Evolutionary conservation across 2,329 filamentous ascomycete genomes (phyloP), one percentile per base, ranked within the genome.

Genomic region (Hypoxylon sp.): DNA sequence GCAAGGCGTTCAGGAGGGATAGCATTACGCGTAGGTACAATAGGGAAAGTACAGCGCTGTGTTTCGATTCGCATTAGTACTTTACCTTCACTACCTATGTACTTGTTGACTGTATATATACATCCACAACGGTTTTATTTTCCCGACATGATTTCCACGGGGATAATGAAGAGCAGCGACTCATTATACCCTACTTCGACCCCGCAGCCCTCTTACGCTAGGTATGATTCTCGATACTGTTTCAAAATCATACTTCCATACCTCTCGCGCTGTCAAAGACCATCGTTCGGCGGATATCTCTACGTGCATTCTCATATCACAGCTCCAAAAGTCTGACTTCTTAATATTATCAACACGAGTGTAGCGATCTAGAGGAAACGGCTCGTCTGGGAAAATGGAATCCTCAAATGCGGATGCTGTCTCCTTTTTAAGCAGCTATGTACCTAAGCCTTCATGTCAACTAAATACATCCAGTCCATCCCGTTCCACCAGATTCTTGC

Each of bases 1-100:
- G 42, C 22, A 44, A 36, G 56, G 56, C 22, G 48, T 64, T 50
- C 6, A 51, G 42, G 61, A 46, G 14, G n/a, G n/a, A n/a, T n/a
- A n/a, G 20, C 4, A 2, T 38, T 63, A 36, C 7, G 14, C n/a
- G n/a, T 38, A 9, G 50, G 6, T 57, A 40, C 24, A 49, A 28
- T 20, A 22, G 12, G 32, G 12, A n/a, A n/a, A 30, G 30, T 51
- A 28, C 38, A 51, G 30, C 45, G 28, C n/a, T 33, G 50, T 20
- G 9, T 14, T 54, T 54, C 30, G 9, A 53, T 60, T 55, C 46
- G 6, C 24, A 42, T 22, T 18, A 16, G 12, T 11, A 46, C 8
- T 22, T 18, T 8, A 45, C 18, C 12, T 50, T 44, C 14, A 6
- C n/a, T n/a, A 45, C 28, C 12, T 33, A n/a, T 22, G 22, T 56